phyloP scores from a whole-genome alignment of 495 filamentous ascomycete genomes.

The Platismatia glauca region DNA sequence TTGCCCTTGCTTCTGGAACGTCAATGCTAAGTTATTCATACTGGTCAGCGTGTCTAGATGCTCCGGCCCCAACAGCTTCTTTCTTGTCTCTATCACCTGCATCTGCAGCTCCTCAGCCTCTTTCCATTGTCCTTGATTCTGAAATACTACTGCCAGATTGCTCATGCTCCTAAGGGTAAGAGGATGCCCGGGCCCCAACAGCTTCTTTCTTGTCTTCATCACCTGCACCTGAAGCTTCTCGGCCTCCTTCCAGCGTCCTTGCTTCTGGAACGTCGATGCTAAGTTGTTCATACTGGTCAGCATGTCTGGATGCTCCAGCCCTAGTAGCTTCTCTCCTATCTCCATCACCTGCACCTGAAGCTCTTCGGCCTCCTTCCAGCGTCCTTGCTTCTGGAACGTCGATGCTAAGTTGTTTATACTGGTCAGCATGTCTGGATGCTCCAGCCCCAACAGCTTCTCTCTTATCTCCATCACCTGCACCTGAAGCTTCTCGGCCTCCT shows the following conservation, averaged over 20 bases:
- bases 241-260: slow-evolving; percentile 7
- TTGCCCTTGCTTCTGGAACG: neutral
- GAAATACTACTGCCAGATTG: slow-evolving; percentile 23
- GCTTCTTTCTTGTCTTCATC: slow-evolving; percentile 12
- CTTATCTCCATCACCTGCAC: too few species aligned
- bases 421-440: neutral
- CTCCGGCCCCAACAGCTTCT: slow-evolving; percentile 26
- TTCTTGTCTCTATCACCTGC: slow-evolving; percentile 19
- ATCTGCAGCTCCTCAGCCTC: slow-evolving; percentile 30
- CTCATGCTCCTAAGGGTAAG: slow-evolving; percentile 23
- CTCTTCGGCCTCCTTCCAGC: slow-evolving; percentile 12
- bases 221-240: slow-evolving; percentile 21
- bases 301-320: slow-evolving; percentile 31
- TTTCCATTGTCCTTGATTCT: slow-evolving; percentile 26
- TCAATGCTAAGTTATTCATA: slow-evolving; percentile 23
- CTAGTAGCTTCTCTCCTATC: slow-evolving; percentile 25
- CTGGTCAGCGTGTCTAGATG: slow-evolving; percentile 27
- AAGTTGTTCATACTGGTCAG: slow-evolving; percentile 28
- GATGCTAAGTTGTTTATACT: neutral
- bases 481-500: neutral
- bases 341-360: slow-evolving; percentile 19
- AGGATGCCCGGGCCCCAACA: slow-evolving; percentile 20
- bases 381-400: neutral
- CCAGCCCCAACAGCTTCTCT: too few species aligned
- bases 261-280: neutral